Conservation (phyloP, 768 basidiomycete genomes). For the Scleroderma citrinum region DNA sequence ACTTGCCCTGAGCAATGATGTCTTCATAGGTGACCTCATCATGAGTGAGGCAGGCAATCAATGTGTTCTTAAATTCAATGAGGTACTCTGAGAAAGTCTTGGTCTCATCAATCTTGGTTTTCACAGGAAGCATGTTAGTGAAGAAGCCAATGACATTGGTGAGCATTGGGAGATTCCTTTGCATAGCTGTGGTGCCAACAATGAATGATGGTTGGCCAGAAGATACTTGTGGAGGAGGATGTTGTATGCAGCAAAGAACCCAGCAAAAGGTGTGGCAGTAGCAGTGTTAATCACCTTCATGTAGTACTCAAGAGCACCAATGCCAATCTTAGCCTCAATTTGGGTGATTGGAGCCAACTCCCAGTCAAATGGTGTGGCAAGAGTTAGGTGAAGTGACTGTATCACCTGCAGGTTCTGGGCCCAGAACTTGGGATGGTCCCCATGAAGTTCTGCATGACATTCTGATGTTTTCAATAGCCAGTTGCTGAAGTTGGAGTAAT, state of each 20-base stretch:
- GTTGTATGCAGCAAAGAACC: conserved; percentile 28
- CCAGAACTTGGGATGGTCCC: conserved; percentile 22
- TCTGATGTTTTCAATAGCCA: conserved; percentile 25
- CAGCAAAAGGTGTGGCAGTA: conserved; percentile 22
- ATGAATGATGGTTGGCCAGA: conserved; percentile 20
- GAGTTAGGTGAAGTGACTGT: conserved; percentile 13
- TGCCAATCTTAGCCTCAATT: conserved; percentile 14
- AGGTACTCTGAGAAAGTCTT: conserved; percentile 21
- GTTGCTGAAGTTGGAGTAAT: conserved; percentile 14
- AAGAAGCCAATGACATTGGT: conserved; percentile 26
- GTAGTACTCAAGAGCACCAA: conserved; percentile 14
- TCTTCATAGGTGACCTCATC: conserved; percentile 28
- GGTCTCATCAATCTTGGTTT: conserved; percentile 21
- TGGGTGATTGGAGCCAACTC: conserved; percentile 26
- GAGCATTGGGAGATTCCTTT: conserved; percentile 24
- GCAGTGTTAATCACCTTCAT: conserved; percentile 11
- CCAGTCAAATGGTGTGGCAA: conserved; percentile 20
- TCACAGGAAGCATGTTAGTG: conserved; percentile 26
- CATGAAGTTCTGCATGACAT: conserved; percentile 19
- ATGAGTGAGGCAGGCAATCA: conserved; percentile 18
- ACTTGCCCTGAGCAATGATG: conserved; percentile 22
- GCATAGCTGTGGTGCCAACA: conserved; percentile 26
- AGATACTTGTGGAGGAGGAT: conserved; percentile 30
- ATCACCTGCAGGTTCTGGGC: conserved; percentile 9
- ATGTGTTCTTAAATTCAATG: conserved; percentile 14